phyloP scores from a whole-genome alignment of 2,329 filamentous ascomycete genomes.

The Claviceps sp. region DNA sequence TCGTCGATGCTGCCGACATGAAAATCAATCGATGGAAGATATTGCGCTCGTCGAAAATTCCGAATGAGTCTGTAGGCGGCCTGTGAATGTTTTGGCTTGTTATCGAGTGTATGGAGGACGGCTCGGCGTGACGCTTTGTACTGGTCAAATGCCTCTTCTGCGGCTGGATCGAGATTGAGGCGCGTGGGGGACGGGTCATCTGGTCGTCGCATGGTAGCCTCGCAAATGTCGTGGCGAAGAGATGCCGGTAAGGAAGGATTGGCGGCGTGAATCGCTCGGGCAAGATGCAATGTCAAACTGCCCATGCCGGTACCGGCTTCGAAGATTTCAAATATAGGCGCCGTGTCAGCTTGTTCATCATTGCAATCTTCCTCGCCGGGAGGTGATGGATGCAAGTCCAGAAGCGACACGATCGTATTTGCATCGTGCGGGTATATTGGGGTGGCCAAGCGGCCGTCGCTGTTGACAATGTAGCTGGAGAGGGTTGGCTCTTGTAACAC shows the following conservation, averaged over 20 bases:
- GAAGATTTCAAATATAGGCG: slow-evolving; percentile 54
- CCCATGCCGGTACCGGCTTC: slow-evolving; percentile 82
- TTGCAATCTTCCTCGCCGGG: slow-evolving; percentile 17
- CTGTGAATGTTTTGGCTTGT: slow-evolving; percentile 44
- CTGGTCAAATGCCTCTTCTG: slow-evolving; percentile 23
- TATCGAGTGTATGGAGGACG: slow-evolving; percentile 63
- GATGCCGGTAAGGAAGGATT: slow-evolving; percentile 40
- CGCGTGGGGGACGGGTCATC: slow-evolving; percentile 7
- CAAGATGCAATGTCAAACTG: slow-evolving; percentile 60
- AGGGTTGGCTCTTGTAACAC: slow-evolving; percentile 53
- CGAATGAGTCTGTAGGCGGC: slow-evolving; percentile 52
- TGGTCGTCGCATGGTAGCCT: slow-evolving; percentile 11
- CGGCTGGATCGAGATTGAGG: slow-evolving; percentile 16
- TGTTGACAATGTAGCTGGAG: slow-evolving; percentile 58
- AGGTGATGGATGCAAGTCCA: slow-evolving; percentile 55
- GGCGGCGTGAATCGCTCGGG: slow-evolving; percentile 61
- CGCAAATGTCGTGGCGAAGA: slow-evolving; percentile 21
- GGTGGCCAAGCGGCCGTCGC: slow-evolving; percentile 56
- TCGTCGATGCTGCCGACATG: slow-evolving; percentile 52
- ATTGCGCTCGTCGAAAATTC: slow-evolving; percentile 57
- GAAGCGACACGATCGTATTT: slow-evolving; percentile 58
- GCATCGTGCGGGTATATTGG: slow-evolving; percentile 65
- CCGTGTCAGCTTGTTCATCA: slow-evolving; percentile 17
- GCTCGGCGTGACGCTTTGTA: slow-evolving; percentile 45
- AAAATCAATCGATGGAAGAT: slow-evolving; percentile 59